Evolutionary conservation across 1,284 basidiomycete genomes (phyloP).

Genomic region (Rhodotorula glutinis): DNA sequence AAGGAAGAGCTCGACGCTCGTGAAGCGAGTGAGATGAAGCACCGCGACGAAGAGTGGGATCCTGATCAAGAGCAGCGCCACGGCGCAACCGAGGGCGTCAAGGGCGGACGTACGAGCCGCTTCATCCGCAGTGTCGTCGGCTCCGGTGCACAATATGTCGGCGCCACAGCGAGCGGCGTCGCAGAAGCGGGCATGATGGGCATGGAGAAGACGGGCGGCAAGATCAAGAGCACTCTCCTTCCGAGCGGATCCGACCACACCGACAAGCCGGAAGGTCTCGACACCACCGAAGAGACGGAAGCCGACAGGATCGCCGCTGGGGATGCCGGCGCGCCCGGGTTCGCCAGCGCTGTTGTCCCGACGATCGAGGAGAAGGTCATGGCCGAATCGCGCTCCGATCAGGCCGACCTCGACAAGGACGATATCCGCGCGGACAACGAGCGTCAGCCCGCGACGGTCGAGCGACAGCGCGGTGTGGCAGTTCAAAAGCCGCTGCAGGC

Average conservation of each 20-base stretch:
- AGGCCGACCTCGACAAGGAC: slow-evolving; percentile 9
- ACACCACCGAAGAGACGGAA: slow-evolving; percentile 24
- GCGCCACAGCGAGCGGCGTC: slow-evolving; percentile 6
- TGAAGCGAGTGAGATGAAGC: slow-evolving; percentile 41
- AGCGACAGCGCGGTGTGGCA: slow-evolving; percentile 38
- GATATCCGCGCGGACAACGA: slow-evolving; percentile 33
- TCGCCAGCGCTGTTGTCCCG: slow-evolving; percentile 64
- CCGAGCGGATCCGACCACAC: slow-evolving; percentile 6
- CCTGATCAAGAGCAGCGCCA: slow-evolving; percentile 66
- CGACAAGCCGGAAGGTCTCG: slow-evolving; percentile 11
- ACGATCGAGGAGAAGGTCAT: slow-evolving; percentile 69
- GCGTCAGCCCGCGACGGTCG: slow-evolving; percentile 16
- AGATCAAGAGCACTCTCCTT: slow-evolving; percentile 6
- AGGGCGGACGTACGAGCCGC: slow-evolving; percentile 10
- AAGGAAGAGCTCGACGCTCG: slow-evolving; percentile 60
- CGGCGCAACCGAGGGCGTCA: slow-evolving; percentile 10
- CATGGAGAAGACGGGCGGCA: slow-evolving; percentile 11
- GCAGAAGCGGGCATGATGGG: slow-evolving; percentile 23
- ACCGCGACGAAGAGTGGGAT: slow-evolving; percentile 61
- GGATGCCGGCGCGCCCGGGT: slow-evolving; percentile 44
- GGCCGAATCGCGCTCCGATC: slow-evolving; percentile 47
- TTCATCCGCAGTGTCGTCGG: slow-evolving; percentile 19
- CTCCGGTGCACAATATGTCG: slow-evolving; percentile 13
- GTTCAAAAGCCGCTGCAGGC: slow-evolving; percentile 4
- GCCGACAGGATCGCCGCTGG: slow-evolving; percentile 26